Evolutionary conservation across 2,329 filamentous ascomycete genomes (phyloP).

Genomic region (Alternaria incomplexa): DNA sequence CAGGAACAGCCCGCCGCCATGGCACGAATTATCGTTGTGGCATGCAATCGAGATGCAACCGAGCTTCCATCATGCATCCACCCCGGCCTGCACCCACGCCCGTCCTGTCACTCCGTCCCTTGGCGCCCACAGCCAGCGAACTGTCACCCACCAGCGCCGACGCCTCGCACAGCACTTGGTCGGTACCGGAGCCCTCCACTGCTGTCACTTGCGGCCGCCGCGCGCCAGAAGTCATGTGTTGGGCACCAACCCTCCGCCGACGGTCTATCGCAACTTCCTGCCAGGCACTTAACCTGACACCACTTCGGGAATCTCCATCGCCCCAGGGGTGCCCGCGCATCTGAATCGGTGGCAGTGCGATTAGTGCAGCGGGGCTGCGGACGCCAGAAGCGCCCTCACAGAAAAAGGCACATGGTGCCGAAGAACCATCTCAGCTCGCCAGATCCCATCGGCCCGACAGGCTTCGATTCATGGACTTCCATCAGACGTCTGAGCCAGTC

Average conservation of each 20-base stretch:
- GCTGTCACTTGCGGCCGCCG: background rate
- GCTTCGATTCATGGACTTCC: background rate
- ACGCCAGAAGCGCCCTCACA: slow-evolving; percentile 15
- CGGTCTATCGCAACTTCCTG: background rate
- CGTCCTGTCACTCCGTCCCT: slow-evolving; percentile 18
- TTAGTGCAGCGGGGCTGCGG: slow-evolving; percentile 21
- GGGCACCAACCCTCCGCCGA: slow-evolving; percentile 13
- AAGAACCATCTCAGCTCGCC: slow-evolving; percentile 16
- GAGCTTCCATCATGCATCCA: slow-evolving; percentile 22
- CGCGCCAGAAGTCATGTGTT: background rate
- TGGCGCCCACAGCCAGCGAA: slow-evolving; percentile 17
- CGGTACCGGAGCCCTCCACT: background rate
- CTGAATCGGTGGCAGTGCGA: slow-evolving; percentile 23
- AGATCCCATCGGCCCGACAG: slow-evolving; percentile 19
- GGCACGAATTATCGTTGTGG: slow-evolving; percentile 28
- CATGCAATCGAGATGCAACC: slow-evolving; percentile 37
- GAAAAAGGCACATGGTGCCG: slow-evolving; percentile 3
- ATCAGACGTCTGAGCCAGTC: background rate
- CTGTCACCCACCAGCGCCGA: slow-evolving; percentile 7
- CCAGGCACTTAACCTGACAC: slow-evolving; percentile 6
- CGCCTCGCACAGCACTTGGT: background rate
- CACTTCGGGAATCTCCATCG: slow-evolving; percentile 21
- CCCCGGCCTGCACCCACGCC: slow-evolving; percentile 21
- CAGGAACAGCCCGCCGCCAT: slow-evolving; percentile 21
- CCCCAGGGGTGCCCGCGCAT: slow-evolving; percentile 15